Evolutionary conservation across 1,139 yeast genomes (phyloP).

Genomic region (Candida sp.): DNA sequence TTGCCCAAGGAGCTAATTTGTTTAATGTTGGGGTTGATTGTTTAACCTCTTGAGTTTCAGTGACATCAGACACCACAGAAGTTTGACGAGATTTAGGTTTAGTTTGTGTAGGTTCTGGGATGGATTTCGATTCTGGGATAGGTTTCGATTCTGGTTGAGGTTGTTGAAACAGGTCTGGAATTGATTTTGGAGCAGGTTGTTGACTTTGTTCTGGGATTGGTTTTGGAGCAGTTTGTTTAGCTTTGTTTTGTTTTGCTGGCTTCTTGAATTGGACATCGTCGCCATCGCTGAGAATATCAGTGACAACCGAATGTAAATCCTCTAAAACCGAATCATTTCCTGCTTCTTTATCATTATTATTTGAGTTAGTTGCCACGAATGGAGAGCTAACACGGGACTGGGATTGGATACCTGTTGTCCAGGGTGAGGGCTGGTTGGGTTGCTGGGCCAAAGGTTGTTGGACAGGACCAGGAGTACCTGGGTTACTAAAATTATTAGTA

Average conservation of each 20-base stretch:
- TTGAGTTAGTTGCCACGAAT: conserved; percentile 23
- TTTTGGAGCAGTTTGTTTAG: background rate
- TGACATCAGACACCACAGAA: background rate
- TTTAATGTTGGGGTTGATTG: conserved; percentile 20
- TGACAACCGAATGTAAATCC: conserved; percentile 37
- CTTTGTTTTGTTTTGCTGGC: conserved; percentile 2
- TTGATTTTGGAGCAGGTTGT: background rate
- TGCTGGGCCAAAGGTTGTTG: conserved; percentile 15
- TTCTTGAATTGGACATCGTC: conserved; percentile 12
- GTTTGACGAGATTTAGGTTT: background rate
- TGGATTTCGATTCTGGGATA: no score
- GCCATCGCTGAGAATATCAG: conserved; percentile 32
- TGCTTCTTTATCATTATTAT: conserved; percentile 5
- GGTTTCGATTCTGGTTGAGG: background rate
- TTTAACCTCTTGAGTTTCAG: conserved; percentile 11
- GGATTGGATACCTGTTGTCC: conserved; percentile 33
- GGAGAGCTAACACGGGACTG: conserved; percentile 42
- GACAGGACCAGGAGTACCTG: conserved; percentile 28
- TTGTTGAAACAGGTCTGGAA: background rate
- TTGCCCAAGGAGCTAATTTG: conserved; percentile 15
- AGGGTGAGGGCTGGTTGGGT: conserved; percentile 38
- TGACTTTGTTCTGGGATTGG: background rate
- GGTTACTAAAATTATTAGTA: conserved; percentile 18
- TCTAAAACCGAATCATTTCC: conserved; percentile 30
- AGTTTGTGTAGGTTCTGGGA: background rate